phyloP scores from a whole-genome alignment of 2,329 filamentous ascomycete genomes.

The Zopfia rhizophila region DNA sequence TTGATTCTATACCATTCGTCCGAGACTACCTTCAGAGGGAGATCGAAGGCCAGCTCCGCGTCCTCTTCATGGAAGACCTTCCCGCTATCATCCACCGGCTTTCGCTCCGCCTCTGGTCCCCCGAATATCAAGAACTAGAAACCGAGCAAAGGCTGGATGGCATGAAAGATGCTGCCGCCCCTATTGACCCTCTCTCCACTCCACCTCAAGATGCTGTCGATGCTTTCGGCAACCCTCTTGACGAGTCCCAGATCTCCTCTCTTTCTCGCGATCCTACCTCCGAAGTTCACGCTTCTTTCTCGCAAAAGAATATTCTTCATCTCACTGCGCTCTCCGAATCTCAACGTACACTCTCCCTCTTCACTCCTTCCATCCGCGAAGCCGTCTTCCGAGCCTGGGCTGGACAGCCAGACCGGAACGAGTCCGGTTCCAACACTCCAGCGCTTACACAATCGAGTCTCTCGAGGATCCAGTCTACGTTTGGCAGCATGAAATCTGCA shows the following conservation, averaged over 20 bases:
- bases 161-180: constrained; percentile 64
- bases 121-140: constrained; percentile 80
- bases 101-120: constrained; percentile 88
- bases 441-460: constrained; percentile 56
- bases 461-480: constrained; percentile 58
- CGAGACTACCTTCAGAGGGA: constrained; percentile 96
- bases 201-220: constrained; percentile 86
- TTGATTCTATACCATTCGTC: constrained; percentile 98
- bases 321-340: constrained; percentile 86
- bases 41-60: constrained; percentile 91
- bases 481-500: constrained; percentile 59
- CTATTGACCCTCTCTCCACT: constrained; percentile 82
- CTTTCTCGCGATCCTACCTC: constrained; percentile 81
- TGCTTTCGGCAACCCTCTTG: constrained; percentile 78
- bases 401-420: constrained; percentile 76
- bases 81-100: constrained; percentile 95
- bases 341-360: constrained; percentile 88
- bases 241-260: constrained; percentile 78
- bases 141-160: constrained; percentile 63
- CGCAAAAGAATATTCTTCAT: constrained; percentile 89
- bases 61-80: constrained; percentile 96
- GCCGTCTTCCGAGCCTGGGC: constrained; percentile 95
- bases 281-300: constrained; percentile 90
- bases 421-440: constrained; percentile 59
- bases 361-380: constrained; percentile 89